A percentile compares a stretch with the other conserved stretches of the same genome.
phyloP scores from a whole-genome alignment of 2,329 filamentous ascomycete genomes.

The Claviceps purpurea region DNA sequence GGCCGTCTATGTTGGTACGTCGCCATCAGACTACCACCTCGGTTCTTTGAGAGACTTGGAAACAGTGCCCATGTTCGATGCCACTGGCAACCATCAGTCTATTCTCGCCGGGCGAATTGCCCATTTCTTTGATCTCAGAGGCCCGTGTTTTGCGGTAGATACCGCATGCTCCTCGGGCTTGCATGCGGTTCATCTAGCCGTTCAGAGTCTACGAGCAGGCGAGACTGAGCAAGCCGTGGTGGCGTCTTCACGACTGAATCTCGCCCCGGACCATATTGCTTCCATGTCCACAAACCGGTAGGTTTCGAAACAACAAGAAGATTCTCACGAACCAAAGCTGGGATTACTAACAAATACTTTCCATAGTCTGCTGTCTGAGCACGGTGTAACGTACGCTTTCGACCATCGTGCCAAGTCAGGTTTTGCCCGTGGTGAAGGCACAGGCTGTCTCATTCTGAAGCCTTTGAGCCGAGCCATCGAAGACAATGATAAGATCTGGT shows the following conservation, averaged over 20 bases:
- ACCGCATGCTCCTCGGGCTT: constrained; percentile 40
- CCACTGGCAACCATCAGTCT: constrained; percentile 34
- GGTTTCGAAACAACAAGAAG: background rate
- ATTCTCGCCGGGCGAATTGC: constrained; percentile 42
- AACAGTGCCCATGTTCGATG: constrained; percentile 37
- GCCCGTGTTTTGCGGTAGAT: constrained; percentile 38
- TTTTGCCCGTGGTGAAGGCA: constrained; percentile 48
- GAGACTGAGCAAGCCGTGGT: constrained; percentile 34
- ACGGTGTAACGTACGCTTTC: constrained; percentile 26
- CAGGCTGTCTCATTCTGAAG: constrained; percentile 42
- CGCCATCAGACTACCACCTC: constrained; percentile 34
- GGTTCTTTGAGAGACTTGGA: constrained; percentile 29
- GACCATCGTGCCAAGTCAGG: constrained; percentile 25
- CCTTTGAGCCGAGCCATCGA: constrained; percentile 37
- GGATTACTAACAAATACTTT: background rate
- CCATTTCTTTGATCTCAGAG: constrained; percentile 40
- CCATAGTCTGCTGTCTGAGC: background rate
- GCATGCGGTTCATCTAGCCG: constrained; percentile 35
- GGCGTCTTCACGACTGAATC: constrained; percentile 33
- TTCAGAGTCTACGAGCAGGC: constrained; percentile 32
- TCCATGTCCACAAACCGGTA: constrained; percentile 14
- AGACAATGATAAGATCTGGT: constrained; percentile 41
- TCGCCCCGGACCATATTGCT: constrained; percentile 26
- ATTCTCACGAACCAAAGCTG: background rate
- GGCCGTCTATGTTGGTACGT: constrained; percentile 36